Evolutionary conservation across 2,329 filamentous ascomycete genomes (phyloP), one percentile per base, ranked within the genome.

Genomic region (Aspergillus sp.): DNA sequence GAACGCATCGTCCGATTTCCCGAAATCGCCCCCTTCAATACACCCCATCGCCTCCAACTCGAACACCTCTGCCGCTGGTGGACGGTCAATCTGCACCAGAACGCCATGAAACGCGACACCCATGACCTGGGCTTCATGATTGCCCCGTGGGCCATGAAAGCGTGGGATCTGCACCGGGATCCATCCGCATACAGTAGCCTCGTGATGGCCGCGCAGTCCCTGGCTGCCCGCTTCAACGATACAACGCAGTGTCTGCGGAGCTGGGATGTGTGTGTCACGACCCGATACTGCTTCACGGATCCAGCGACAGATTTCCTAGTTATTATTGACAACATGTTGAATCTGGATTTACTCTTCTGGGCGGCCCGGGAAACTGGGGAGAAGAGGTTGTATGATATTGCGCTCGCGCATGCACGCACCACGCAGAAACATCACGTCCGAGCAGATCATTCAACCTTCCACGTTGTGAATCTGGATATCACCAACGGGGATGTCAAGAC

Each of bases 61-160:
- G 39, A 51, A 9, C 30, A 56, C 12, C 48, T 54, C 6, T 70
- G 69, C 47, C 59, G 60, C 27, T 73, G 69, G 70, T 72, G 72
- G 71, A 65, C 69, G 3, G 49, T 56, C 33, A 62, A 58, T 37
- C 48, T 72, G 0, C 64, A 70, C 39, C 48, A 38, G 11, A 71
- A 71, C 59, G 55, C 65, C 7, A 57, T 46, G 46, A 67, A 72
- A 28, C 77, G 65, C 4, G 72, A 78, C 42, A 79, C 75, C 0
- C 76, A 79, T 44, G 76, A 79, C 34, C 67, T 79, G 45, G 74
- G 75, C 0, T 79, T 79, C 50, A 78, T 79, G 27, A 67, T 77
- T 5, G 67, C 71, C 40, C 75, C 75, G 0, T 69, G 72, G 1
- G 53, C 76, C 0, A 66, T 68, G 19, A 62, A 68, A 27, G 69